Evolutionary conservation across 1,284 basidiomycete species (phyloP).

Genomic region (Malassezia brasiliensis): DNA sequence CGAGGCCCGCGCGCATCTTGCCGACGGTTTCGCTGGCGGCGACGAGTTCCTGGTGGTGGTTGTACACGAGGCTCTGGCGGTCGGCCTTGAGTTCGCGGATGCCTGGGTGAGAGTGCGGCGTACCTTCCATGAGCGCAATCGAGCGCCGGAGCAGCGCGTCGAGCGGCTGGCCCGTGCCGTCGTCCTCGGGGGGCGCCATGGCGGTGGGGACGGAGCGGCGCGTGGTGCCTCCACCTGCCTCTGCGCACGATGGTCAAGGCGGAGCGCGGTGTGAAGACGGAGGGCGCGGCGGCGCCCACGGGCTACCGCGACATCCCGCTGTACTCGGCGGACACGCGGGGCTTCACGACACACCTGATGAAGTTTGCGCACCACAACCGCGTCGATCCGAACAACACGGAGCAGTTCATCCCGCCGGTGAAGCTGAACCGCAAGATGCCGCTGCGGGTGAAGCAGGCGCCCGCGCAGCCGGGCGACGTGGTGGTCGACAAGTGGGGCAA

Average conservation of each 20-base stretch:
- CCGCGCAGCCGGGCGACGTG: conserved; percentile 35
- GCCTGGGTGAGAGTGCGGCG: conserved; percentile 43
- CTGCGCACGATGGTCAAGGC: conserved; percentile 10
- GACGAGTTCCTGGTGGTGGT: conserved; percentile 86
- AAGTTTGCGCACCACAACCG: conserved; percentile 40
- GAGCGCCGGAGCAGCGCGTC: conserved; percentile 26
- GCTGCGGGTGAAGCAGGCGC: conserved; percentile 36
- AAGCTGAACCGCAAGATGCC: conserved; percentile 46
- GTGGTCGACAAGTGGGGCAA: conserved; percentile 37
- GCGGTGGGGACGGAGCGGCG: not conserved
- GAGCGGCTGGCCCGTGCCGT: conserved; percentile 13
- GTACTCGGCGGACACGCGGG: conserved; percentile 27
- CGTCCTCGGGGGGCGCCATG: not conserved
- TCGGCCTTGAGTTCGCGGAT: conserved; percentile 78
- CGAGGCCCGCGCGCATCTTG: conserved; percentile 54
- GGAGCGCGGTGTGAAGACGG: conserved; percentile 1
- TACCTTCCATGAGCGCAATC: conserved; percentile 25
- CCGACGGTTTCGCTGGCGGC: conserved; percentile 82
- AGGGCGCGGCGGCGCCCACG: conserved; percentile 25
- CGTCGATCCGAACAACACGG: conserved; percentile 35
- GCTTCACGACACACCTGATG: conserved; percentile 37
- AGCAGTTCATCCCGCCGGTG: conserved; percentile 39
- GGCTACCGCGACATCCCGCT: conserved; percentile 44
- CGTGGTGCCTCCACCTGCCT: not conserved
- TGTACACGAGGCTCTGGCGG: conserved; percentile 79